These are phyloP conservation scores for Sordariomycetes sp. DNA, from an alignment of 2,329 filamentous ascomycete genomes.

Conservation along the genomic window DNA sequence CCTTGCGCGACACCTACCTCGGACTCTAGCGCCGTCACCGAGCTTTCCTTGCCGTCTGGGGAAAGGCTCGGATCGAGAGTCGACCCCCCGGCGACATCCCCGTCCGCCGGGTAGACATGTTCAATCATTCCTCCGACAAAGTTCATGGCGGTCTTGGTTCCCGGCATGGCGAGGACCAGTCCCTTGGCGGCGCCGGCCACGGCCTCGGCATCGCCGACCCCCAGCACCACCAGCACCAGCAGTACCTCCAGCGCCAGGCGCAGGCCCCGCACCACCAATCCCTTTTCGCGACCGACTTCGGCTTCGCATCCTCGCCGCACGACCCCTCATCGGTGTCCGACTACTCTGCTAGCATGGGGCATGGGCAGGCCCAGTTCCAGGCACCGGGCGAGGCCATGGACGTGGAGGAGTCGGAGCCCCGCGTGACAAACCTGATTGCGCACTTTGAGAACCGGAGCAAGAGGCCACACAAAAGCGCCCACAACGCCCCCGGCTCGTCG, in stretches of 20 bases:
- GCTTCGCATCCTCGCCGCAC: background rate
- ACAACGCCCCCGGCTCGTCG: constrained; percentile 1
- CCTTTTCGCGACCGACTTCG: background rate
- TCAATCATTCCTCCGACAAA: constrained; percentile 3
- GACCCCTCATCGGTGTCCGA: background rate
- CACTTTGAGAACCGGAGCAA: constrained; percentile 6
- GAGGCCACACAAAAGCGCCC: constrained; percentile 4
- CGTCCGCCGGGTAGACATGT: constrained; percentile 5
- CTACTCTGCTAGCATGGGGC: background rate
- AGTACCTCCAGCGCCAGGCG: background rate
- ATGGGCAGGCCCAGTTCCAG: background rate
- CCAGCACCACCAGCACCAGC: constrained; percentile 2
- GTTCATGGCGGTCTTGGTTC: constrained; percentile 5
- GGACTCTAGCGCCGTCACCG: background rate
- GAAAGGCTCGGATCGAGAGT: constrained; percentile 2
- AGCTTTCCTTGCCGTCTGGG: constrained; percentile 1
- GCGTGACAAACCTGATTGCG: constrained; percentile 7
- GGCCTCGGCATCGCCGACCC: constrained; percentile 1
- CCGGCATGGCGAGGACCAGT: constrained; percentile 3
- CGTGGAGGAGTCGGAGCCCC: constrained; percentile 1
- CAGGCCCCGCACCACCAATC: background rate
- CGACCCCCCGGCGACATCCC: constrained; percentile 2
- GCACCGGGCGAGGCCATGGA: background rate
- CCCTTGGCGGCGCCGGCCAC: background rate
- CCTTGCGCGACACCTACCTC: background rate